Base-by-base conservation (phyloP, 2,329 filamentous ascomycete genomes). In the Arthrobotrys musiformis region DNA sequence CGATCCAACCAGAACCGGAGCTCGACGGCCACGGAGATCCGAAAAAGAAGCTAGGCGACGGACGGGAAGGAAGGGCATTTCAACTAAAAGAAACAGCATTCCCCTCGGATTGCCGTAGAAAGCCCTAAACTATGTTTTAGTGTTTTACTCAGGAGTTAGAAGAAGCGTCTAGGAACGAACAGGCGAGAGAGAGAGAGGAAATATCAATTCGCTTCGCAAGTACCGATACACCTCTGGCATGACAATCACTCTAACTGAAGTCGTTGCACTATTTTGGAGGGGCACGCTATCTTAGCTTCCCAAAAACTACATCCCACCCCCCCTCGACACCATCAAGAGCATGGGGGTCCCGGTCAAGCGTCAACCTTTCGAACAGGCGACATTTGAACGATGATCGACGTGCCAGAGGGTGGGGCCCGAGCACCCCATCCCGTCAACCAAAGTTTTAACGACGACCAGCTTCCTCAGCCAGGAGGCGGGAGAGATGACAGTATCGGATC, bases 311-410 rank as follows among this genome's bases (percentile, higher is more conserved):
- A 46, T 28, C 46, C 46, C 44, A 46, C 52, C 64, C 54, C 56
- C 56, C 58, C 37, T 58, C 61, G 70, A 48, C 61, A 33, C 61
- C 54, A 42, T 42, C 48, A 26, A 35, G 37, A 62, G 73, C 73
- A 77, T 77, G 73, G 73, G 72, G 50, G 52, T 69, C 73, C 73
- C 66, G 66, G 73, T 77, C 73, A 52, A 77, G 73, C 73, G 73
- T 77, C 66, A 77, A 76, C 64, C 64, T 70, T 69, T 76, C 62
- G 30, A 62, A 66, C 73, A 77, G 73, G 73, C 73, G 73, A 77
- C 58, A 44, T 77, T 77, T 70, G 66, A 54, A 60, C 66, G 40
- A 77, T 66, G 73, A 77, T 77, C 66, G 66, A 77, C 73, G 50
- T 64, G 37, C 58, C 54, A 70, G 11, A 64, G 28, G 13, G 73